phyloP scores from a whole-genome alignment of 2,329 filamentous ascomycete species.

The Sclerotinia trifoliorum region DNA sequence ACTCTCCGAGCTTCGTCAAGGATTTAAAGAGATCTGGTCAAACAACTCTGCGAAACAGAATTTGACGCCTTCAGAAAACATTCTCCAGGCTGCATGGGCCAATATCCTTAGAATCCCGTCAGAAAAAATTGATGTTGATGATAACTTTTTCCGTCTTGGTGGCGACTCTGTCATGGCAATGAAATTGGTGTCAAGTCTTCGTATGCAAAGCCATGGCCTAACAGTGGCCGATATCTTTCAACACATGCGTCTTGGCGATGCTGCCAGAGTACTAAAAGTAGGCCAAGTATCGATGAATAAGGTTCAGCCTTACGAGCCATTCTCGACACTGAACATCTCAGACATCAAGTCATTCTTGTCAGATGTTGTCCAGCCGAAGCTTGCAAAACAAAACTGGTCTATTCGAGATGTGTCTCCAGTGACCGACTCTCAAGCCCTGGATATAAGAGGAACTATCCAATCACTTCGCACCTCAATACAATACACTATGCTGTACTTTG shows the following conservation, averaged over 20 bases:
- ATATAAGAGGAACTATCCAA: conserved; percentile 42
- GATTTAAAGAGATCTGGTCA: conserved; percentile 40
- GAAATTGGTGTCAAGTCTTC: conserved; percentile 46
- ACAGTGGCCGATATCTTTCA: conserved; percentile 47
- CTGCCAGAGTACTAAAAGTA: conserved; percentile 35
- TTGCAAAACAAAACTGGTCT: conserved; percentile 42
- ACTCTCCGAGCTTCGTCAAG: conserved; percentile 33
- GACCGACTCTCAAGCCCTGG: conserved; percentile 44
- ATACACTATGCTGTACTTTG: conserved; percentile 42
- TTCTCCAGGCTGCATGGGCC: conserved; percentile 40
- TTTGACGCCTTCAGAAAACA: conserved; percentile 38
- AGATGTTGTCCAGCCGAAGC: conserved; percentile 41
- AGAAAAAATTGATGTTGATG: conserved; percentile 38
- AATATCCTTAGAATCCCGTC: conserved; percentile 35
- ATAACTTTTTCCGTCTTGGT: conserved; percentile 45
- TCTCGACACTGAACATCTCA: conserved; percentile 40
- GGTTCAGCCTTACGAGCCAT: conserved; percentile 39
- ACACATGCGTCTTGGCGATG: conserved; percentile 30
- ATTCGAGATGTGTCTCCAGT: conserved; percentile 44
- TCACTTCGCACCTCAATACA: conserved; percentile 42
- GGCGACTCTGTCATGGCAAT: conserved; percentile 44
- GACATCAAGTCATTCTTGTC: conserved; percentile 41
- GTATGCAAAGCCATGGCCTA: conserved; percentile 38
- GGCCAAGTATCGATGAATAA: conserved; percentile 30
- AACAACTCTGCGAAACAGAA: conserved; percentile 36